These are phyloP conservation scores for Fremontodendron californicum DNA, from an alignment of 345 rosid species.

Conservation along the genomic window DNA sequence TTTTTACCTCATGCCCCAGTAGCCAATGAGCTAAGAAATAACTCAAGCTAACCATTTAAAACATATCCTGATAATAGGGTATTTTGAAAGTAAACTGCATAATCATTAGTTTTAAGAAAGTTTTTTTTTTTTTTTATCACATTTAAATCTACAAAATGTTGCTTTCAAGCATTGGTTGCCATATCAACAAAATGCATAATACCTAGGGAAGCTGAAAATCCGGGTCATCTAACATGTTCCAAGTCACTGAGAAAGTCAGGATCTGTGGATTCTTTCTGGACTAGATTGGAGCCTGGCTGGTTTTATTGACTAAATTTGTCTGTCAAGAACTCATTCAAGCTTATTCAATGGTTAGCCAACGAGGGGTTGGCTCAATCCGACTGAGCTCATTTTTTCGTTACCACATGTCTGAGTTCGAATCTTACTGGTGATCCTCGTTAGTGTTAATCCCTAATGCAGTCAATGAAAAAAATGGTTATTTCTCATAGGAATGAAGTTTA, in stretches of 20 bases:
- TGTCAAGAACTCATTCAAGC: neutral
- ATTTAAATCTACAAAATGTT: neutral
- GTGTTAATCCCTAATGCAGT: no score
- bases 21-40: neutral
- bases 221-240: neutral
- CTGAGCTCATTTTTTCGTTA: no score
- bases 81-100: neutral
- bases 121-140: no score
- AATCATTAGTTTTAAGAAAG: neutral
- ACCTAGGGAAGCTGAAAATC: neutral
- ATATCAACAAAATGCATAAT: neutral
- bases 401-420: no score
- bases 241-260: neutral
- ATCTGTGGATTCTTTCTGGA: neutral
- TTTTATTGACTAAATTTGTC: no score
- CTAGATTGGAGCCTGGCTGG: no score
- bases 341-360: no score
- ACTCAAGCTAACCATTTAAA: neutral
- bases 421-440: no score
- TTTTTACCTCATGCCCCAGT: neutral
- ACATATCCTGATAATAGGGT: neutral
- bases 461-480: neutral
- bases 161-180: neutral
- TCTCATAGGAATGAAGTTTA: neutral
- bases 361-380: no score